Percentiles rank a stretch among this genome's conserved stretches.
phyloP scores from a whole-genome alignment of 2,329 filamentous ascomycete genomes.

The Penicillium sp. region DNA sequence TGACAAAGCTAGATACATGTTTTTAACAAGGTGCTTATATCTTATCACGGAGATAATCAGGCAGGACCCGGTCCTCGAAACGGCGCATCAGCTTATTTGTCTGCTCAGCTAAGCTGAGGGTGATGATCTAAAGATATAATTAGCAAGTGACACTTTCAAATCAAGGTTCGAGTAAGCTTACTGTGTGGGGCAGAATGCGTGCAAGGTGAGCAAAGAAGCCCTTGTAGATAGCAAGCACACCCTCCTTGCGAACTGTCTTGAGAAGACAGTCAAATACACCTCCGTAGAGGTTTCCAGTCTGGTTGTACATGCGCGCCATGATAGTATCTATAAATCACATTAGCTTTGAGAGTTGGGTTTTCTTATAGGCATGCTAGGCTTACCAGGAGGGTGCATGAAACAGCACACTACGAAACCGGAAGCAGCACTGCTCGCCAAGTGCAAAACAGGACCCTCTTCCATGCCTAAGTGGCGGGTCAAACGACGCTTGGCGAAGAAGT shows the following conservation, averaged over 20 bases:
- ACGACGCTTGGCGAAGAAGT: constrained; percentile 93
- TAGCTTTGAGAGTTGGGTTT: background rate
- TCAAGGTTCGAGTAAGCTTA: constrained; percentile 33
- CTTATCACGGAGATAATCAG: constrained; percentile 47
- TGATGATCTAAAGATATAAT: constrained; percentile 64
- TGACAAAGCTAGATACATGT: background rate
- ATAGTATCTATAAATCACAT: constrained; percentile 69
- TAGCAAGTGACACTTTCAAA: constrained; percentile 13
- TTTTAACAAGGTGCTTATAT: constrained; percentile 36
- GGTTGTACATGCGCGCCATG: constrained; percentile 99
- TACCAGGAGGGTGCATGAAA: constrained; percentile 95
- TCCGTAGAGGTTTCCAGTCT: constrained; percentile 94
- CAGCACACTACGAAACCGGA: constrained; percentile 97
- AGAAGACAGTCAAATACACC: constrained; percentile 88
- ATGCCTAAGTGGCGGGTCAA: constrained; percentile 80
- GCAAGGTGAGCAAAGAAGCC: constrained; percentile 94
- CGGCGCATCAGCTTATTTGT: constrained; percentile 89
- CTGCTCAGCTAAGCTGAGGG: constrained; percentile 90
- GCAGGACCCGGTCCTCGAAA: constrained; percentile 64
- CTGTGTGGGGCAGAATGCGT: constrained; percentile 89
- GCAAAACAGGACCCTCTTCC: constrained; percentile 85
- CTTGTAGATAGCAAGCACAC: constrained; percentile 92
- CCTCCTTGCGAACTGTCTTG: constrained; percentile 90
- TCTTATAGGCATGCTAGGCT: constrained; percentile 21
- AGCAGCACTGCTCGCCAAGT: constrained; percentile 81